A percentile compares a stretch with the other conserved stretches of the same genome.
These are phyloP conservation scores for Neophaeococcomyces mojaviensis DNA, from an alignment of 2,329 filamentous ascomycete genomes.

Conservation along the genomic window DNA sequence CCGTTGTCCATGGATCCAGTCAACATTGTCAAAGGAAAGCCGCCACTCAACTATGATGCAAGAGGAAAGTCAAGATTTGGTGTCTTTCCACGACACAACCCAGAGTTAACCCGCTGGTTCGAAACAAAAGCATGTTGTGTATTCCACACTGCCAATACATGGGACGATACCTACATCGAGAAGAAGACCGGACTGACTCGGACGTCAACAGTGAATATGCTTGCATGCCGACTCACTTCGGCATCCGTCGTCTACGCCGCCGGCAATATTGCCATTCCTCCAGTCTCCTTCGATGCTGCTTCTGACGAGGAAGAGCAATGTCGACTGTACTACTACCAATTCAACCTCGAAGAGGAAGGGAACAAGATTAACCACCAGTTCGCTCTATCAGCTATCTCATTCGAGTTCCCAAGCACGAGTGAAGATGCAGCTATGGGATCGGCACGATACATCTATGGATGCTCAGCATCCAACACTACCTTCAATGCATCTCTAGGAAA, in stretches of 20 bases:
- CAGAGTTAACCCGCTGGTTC: conserved; percentile 56
- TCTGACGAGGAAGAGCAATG: conserved; percentile 57
- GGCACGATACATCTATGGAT: conserved; percentile 60
- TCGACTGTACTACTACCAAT: conserved; percentile 62
- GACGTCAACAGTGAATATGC: conserved; percentile 49
- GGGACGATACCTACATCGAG: conserved; percentile 46
- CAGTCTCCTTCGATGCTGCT: conserved; percentile 27
- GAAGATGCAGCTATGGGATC: conserved; percentile 49
- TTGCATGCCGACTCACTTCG: conserved; percentile 61
- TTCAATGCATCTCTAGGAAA: conserved; percentile 56
- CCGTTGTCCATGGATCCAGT: conserved; percentile 58
- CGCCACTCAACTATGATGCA: conserved; percentile 54
- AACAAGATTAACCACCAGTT: conserved; percentile 52
- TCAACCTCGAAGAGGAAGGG: conserved; percentile 37
- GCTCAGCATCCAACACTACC: conserved; percentile 50
- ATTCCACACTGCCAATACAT: conserved; percentile 65
- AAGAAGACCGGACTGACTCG: conserved; percentile 23
- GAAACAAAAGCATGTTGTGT: conserved; percentile 61
- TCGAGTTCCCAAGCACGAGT: conserved; percentile 60
- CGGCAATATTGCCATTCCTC: conserved; percentile 53
- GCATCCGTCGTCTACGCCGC: conserved; percentile 58
- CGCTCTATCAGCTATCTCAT: conserved; percentile 56
- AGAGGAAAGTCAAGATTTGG: conserved; percentile 55
- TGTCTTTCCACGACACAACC: conserved; percentile 56
- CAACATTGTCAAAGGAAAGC: conserved; percentile 50